Evolutionary conservation across 1,284 basidiomycete species (phyloP), one percentile per base, ranked within the genome.

Genomic region (Cryptococcus amylolentus): DNA sequence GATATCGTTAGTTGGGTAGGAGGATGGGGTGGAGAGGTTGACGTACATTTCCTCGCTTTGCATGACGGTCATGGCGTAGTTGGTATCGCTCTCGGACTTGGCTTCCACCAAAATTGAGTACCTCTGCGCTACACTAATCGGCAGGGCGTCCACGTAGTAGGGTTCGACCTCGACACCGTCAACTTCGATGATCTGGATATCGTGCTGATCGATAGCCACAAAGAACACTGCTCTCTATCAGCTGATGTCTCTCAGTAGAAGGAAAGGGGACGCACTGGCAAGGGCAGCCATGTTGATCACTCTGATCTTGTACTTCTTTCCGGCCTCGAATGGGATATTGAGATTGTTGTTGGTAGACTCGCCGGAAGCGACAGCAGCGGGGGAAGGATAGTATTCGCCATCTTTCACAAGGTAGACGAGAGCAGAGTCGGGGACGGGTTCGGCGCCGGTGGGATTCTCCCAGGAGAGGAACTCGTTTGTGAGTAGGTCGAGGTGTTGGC

Each of bases 81-180:
- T 96, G 20, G 82, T 77, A 14, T 80, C 79, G 0, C 89, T 88
- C 66, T 92, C 89, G 75, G 93, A 91, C 55, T 88, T 84, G 10
- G 95, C 92, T 20, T 86, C 88, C 49, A 97, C 89, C 48, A 97
- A 84, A 50, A 98, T 80, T 0, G 91, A 93, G 78, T 94, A 96
- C n/a, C 94, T 85, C 75, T 98, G 94, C 0, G 93, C 93, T 47
- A 88, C 90, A 5, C 89, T 82, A 56, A 96, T 61, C 43, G 84
- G 82, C 51, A 97, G 67, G 37, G 86, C 72, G 67, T 90, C 86
- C 56, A 86, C 84, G 0, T 84, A 81, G 53, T 80, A 87, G 59
- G 86, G 86, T 68, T 88, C 81, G 2, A 86, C 81, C 74, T 96
- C 93, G 4, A 86, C 88, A 6, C 92, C 91, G 67, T 97, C 93